Evolutionary conservation across 2,329 filamentous ascomycete species (phyloP).

Genomic region (Trichoderma harzianum): DNA sequence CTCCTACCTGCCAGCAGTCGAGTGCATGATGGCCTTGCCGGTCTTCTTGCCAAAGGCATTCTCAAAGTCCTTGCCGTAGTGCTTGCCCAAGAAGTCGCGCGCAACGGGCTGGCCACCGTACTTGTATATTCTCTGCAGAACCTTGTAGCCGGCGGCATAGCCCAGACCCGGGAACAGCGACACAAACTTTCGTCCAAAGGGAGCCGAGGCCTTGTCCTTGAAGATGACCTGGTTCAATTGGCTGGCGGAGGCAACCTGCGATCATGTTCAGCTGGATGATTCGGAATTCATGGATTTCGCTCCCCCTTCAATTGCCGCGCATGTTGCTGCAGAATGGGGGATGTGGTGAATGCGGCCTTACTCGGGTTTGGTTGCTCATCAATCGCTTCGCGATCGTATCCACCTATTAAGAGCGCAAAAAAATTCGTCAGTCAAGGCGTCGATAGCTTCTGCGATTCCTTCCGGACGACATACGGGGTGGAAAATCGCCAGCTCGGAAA

Average conservation of each 20-base stretch:
- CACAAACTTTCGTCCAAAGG: slow-evolving; percentile 75
- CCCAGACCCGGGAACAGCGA: slow-evolving; percentile 95
- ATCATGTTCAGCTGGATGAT: slow-evolving; percentile 21
- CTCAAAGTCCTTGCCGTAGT: slow-evolving; percentile 84
- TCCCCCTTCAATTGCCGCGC: neutral
- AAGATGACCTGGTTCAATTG: slow-evolving; percentile 91
- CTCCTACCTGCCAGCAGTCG: slow-evolving; percentile 78
- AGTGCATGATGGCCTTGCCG: slow-evolving; percentile 97
- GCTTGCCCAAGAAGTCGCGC: slow-evolving; percentile 76
- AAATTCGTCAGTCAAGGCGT: neutral
- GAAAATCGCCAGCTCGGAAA: slow-evolving; percentile 89
- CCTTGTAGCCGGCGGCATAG: slow-evolving; percentile 97
- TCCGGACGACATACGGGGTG: slow-evolving; percentile 63
- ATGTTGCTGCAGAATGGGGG: neutral
- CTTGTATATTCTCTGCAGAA: slow-evolving; percentile 97
- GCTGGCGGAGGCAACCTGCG: slow-evolving; percentile 36
- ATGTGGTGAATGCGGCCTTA: slow-evolving; percentile 49
- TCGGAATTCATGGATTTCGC: slow-evolving; percentile 6
- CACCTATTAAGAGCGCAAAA: slow-evolving; percentile 54
- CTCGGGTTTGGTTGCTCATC: slow-evolving; percentile 87
- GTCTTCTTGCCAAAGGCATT: slow-evolving; percentile 90
- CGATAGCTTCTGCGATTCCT: neutral
- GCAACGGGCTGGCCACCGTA: slow-evolving; percentile 96
- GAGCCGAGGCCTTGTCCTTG: slow-evolving; percentile 75
- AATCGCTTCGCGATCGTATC: slow-evolving; percentile 98